Evolutionary conservation across 768 basidiomycete species (phyloP).

Genomic region (Neoboletus subvelutipes): DNA sequence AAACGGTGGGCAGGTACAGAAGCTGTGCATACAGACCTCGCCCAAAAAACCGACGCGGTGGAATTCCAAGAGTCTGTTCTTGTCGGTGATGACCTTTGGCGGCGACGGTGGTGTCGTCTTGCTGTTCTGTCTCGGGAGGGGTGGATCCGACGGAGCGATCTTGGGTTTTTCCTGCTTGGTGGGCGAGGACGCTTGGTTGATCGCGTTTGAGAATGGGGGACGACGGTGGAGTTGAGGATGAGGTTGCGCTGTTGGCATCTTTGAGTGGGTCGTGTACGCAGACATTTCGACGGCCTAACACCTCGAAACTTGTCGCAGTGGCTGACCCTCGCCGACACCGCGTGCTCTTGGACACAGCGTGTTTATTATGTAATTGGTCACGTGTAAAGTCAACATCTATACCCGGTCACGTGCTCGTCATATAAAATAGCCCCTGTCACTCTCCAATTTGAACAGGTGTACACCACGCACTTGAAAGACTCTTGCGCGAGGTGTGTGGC

Average conservation of each 20-base stretch:
- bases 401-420: conserved; percentile 21
- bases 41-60: conserved; percentile 81
- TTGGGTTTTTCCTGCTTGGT: conserved; percentile 41
- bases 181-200: conserved; percentile 37
- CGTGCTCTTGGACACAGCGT: conserved; percentile 24
- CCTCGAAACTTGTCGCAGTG: conserved; percentile 30
- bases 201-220: conserved; percentile 44
- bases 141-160: conserved; percentile 52
- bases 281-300: conserved; percentile 50
- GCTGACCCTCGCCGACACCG: conserved; percentile 15
- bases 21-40: conserved; percentile 58
- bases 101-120: conserved; percentile 82
- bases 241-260: conserved; percentile 20
- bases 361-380: conserved; percentile 32
- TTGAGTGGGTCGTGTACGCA: conserved; percentile 36
- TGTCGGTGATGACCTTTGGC: conserved; percentile 72
- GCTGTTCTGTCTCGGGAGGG: conserved; percentile 77
- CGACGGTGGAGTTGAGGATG: conserved; percentile 34
- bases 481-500: conserved; percentile 6
- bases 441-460: not conserved
- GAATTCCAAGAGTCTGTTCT: conserved; percentile 54
- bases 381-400: conserved; percentile 28
- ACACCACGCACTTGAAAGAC: not conserved
- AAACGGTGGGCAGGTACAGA: not conserved
- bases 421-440: conserved; percentile 23